These are phyloP conservation scores for Crithidia acanthocephali DNA, from an alignment of 208 protist genomes.

Conservation along the genomic window DNA sequence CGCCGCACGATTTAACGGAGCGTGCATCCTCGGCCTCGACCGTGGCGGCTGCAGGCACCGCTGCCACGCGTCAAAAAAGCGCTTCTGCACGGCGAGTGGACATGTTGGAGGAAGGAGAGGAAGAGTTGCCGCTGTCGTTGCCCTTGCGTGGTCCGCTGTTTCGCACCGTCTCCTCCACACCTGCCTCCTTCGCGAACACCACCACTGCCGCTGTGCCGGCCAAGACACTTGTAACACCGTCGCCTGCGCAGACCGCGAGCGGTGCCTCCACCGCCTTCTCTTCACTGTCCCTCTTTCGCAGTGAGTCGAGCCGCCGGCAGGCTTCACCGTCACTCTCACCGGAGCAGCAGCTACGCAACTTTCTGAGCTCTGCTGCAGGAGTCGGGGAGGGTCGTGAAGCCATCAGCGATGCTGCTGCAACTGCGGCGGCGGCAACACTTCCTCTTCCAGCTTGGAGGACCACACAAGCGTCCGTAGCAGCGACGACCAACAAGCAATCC, in stretches of 20 bases:
- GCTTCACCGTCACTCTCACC: conserved; percentile 2
- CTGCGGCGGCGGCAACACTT: background rate
- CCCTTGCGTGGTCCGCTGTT: conserved; percentile 32
- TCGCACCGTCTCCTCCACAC: background rate
- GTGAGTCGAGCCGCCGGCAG: background rate
- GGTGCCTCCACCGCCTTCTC: too few relatives aligned
- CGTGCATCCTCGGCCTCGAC: too few relatives aligned
- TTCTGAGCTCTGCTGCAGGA: background rate
- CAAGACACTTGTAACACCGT: too few relatives aligned
- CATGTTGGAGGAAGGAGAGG: background rate
- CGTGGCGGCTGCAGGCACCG: background rate
- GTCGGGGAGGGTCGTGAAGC: too few relatives aligned
- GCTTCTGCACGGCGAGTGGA: conserved; percentile 6
- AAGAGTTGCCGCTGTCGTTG: conserved; percentile 15
- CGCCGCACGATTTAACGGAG: too few relatives aligned
- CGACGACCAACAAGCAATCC: too few relatives aligned
- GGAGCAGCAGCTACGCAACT: conserved; percentile 8
- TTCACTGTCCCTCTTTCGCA: background rate
- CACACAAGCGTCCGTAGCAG: background rate
- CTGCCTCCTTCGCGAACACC: background rate
- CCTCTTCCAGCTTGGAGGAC: background rate
- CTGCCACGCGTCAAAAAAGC: background rate
- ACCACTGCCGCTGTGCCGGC: too few relatives aligned
- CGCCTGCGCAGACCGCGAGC: too few relatives aligned
- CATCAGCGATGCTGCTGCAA: background rate